Evolutionary conservation across 345 rosid genomes (phyloP).

Genomic region (Eucalyptus microcorys): DNA sequence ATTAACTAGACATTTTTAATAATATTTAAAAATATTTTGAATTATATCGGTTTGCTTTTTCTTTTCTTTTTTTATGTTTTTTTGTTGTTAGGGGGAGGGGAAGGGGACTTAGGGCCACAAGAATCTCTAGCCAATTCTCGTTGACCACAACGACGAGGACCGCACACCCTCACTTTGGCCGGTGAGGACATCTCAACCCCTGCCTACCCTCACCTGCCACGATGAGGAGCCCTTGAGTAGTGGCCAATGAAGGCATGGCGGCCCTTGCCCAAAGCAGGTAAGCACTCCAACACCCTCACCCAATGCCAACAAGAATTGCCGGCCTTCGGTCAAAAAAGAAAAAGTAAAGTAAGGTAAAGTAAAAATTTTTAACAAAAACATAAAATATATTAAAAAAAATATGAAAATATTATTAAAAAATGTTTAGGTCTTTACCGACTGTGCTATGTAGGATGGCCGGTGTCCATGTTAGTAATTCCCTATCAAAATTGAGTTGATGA

Average conservation of each 20-base stretch:
- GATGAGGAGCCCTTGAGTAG: rapidly evolving
- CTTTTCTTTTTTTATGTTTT: rapidly evolving
- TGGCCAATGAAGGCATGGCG: neutral
- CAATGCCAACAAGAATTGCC: too few species aligned
- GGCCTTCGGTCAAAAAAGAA: too few species aligned
- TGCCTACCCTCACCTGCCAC: neutral
- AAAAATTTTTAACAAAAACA: too few species aligned
- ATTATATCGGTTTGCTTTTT: too few species aligned
- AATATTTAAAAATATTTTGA: neutral
- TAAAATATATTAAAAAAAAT: too few species aligned
- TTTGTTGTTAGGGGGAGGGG: rapidly evolving
- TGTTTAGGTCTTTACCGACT: rapidly evolving
- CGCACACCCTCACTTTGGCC: neutral
- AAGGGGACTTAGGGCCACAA: too few species aligned
- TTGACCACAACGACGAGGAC: neutral
- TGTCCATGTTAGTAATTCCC: neutral
- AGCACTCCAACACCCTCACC: too few species aligned
- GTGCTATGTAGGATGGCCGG: rapidly evolving
- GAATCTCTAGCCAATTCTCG: too few species aligned
- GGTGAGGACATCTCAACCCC: neutral
- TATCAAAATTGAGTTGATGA: neutral
- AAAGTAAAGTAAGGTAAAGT: too few species aligned
- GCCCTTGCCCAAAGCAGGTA: neutral
- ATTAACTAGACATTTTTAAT: too few species aligned
- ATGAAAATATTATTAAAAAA: too few species aligned